These are phyloP conservation scores for Cystobasidium pallidum DNA, from an alignment of 1,284 basidiomycete species.

Conservation along the genomic window DNA sequence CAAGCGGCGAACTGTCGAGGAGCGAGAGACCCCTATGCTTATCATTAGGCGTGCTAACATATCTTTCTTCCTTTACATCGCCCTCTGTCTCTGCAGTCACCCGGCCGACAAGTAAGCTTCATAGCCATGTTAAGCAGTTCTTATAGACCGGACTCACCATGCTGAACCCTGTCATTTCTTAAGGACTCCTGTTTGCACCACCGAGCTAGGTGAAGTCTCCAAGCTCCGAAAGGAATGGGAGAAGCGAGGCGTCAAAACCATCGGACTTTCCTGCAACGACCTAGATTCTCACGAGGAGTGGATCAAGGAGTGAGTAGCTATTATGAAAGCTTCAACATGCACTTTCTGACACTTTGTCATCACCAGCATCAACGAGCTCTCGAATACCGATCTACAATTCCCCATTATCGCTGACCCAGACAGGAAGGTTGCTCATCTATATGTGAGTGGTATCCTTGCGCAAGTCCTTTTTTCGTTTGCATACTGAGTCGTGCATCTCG, in stretches of 20 bases:
- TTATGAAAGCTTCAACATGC: constrained; percentile 59
- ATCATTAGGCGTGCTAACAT: background rate
- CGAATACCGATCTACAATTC: constrained; percentile 74
- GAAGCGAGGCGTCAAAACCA: constrained; percentile 86
- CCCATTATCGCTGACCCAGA: constrained; percentile 95
- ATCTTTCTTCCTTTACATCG: constrained; percentile 12
- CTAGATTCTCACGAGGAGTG: constrained; percentile 81
- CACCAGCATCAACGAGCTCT: constrained; percentile 65
- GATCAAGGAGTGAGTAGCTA: constrained; percentile 69
- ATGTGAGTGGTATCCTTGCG: constrained; percentile 47
- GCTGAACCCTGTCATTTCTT: background rate
- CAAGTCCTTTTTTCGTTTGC: background rate
- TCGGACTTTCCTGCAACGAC: constrained; percentile 91
- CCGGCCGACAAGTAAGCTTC: constrained; percentile 44
- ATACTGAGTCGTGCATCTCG: constrained; percentile 37
- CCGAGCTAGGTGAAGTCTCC: constrained; percentile 94
- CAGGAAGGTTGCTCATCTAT: constrained; percentile 73
- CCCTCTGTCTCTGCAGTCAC: constrained; percentile 64
- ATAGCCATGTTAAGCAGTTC: background rate
- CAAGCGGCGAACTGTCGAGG: constrained; percentile 3
- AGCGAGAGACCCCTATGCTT: background rate
- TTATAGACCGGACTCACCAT: constrained; percentile 53
- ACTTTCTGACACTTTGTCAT: background rate
- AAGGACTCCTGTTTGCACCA: constrained; percentile 62
- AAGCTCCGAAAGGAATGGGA: constrained; percentile 81